Evolutionary conservation across 768 basidiomycete genomes (phyloP), one percentile per base, ranked within the genome.

Genomic region (Termitomyces sp.): DNA sequence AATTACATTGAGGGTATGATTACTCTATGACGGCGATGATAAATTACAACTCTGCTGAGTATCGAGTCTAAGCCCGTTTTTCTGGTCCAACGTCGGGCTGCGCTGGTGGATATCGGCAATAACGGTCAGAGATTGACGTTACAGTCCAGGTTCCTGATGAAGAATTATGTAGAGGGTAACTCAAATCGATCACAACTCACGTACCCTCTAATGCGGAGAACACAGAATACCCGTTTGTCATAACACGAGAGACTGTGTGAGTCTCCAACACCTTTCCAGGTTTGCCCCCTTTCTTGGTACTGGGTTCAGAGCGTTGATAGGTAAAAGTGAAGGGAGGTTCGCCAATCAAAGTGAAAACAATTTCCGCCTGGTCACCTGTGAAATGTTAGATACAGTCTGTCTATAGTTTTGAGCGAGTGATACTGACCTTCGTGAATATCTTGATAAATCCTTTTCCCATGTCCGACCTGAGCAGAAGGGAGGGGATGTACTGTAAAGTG

Each of bases 301-400:
- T 80, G 20, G 85, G 79, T 70, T 92, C 92, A 2, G 91, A 81
- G 48, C 92, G 83, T 69, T 94, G 91, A 72, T 95, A 95, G 0
- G 94, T 94, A 73, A 99, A 98, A 1, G 94, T 88, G 74, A 98
- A 99, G 0, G 97, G 97, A 18, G 97, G 89, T 68, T 92, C 89
- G 46, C 97, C 97, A 33, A 87, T 78, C 54, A 99, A 81, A 3
- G 87, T 86, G 71, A 99, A 98, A 42, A 88, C 73, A 58, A 99
- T 97, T 71, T 94, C 92, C 18, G 96, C 94, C 76, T 97, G 90
- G 66, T 94, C 92, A 55, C 92, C 90, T 92, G 61, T 13, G 28
- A 12, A 29, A 51, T 33, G 51, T 47, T 16, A 55, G 18, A 16
- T 12, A 18, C 18, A 45, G n/a, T 39, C 33, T 49, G 22, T 9